Evolutionary conservation across 2,329 filamentous ascomycete genomes (phyloP).

Genomic region (Ceratocystis variospora): DNA sequence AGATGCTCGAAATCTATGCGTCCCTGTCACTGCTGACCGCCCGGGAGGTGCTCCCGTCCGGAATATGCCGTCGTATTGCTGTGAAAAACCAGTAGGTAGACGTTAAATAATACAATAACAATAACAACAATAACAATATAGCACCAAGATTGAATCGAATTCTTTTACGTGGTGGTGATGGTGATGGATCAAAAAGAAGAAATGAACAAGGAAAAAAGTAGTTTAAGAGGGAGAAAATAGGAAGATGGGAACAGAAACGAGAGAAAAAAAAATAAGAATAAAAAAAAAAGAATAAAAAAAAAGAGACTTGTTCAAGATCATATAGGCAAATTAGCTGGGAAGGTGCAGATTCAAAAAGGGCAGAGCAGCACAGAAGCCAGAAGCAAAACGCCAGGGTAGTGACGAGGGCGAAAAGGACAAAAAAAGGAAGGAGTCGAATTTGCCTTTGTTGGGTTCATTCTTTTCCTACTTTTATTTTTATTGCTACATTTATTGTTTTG

Average conservation of each 20-base stretch:
- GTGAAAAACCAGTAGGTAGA: no score
- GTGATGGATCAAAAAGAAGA: neutral
- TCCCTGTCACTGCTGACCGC: no score
- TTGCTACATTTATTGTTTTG: neutral
- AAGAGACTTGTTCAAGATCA: neutral
- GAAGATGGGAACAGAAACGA: neutral
- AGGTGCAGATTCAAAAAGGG: slow-evolving; percentile 5
- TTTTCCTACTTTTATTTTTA: neutral
- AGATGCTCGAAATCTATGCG: no score
- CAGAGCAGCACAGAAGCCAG: slow-evolving; percentile 2
- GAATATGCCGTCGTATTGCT: no score
- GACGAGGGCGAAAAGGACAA: neutral
- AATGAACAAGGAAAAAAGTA: neutral
- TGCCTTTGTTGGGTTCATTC: neutral
- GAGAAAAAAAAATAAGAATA: neutral
- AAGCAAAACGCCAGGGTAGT: neutral
- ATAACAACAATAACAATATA: no score
- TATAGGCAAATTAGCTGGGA: neutral
- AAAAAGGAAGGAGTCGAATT: neutral
- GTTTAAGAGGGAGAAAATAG: neutral
- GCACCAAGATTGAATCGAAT: no score
- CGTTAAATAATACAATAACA: no score
- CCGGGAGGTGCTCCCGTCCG: no score
- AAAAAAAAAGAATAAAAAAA: no score
- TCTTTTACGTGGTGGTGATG: neutral